These are phyloP conservation scores for Dothiorella sarmentorum DNA, from an alignment of 2,329 filamentous ascomycete genomes.

Conservation along the genomic window DNA sequence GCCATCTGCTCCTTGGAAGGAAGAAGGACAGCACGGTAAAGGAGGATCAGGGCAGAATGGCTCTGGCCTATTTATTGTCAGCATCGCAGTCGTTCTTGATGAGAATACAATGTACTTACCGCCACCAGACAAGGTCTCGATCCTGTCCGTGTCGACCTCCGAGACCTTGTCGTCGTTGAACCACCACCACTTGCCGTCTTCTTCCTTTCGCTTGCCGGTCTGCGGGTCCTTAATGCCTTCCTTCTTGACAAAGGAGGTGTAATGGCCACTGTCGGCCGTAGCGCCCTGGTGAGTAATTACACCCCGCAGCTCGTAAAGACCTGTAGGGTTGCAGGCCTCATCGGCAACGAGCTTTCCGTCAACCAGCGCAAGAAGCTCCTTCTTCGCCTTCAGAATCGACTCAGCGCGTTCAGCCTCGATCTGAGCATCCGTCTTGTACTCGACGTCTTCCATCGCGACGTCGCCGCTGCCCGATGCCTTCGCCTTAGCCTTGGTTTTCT, in stretches of 20 bases:
- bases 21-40: slow-evolving; percentile 68
- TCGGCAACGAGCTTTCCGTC: slow-evolving; percentile 71
- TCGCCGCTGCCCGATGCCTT: slow-evolving; percentile 59
- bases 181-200: slow-evolving; percentile 99
- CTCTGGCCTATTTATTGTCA: slow-evolving; percentile 55
- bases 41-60: slow-evolving; percentile 75
- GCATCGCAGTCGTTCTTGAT: slow-evolving; percentile 1
- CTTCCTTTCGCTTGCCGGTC: slow-evolving; percentile 72
- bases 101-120: slow-evolving; percentile 49
- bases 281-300: slow-evolving; percentile 96
- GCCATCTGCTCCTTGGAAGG: slow-evolving; percentile 15
- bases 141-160: slow-evolving; percentile 87
- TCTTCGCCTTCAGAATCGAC: slow-evolving; percentile 74
- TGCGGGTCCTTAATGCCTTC: slow-evolving; percentile 66
- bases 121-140: slow-evolving; percentile 83
- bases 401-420: slow-evolving; percentile 81
- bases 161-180: slow-evolving; percentile 98
- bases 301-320: slow-evolving; percentile 89
- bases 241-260: slow-evolving; percentile 98
- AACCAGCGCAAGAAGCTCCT: slow-evolving; percentile 78
- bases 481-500: slow-evolving; percentile 44
- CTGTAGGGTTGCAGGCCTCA: slow-evolving; percentile 84
- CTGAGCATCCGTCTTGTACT: slow-evolving; percentile 90
- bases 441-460: slow-evolving; percentile 66
- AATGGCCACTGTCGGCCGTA: slow-evolving; percentile 95